Conservation (phyloP, 352 stramenopile species). For the Phytophthora sp. region DNA sequence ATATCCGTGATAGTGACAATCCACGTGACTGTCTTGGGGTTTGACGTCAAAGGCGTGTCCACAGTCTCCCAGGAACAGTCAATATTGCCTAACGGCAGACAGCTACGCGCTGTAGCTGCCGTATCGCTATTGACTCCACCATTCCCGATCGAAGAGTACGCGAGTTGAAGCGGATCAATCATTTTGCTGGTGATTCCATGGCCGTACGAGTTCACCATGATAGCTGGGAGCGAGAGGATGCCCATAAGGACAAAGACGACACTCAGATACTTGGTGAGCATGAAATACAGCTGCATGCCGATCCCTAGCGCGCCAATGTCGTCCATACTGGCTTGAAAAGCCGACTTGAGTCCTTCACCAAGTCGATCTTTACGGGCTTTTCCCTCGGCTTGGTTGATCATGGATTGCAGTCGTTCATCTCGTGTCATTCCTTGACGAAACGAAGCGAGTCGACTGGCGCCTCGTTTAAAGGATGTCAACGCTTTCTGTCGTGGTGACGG, state of each 20-base stretch:
- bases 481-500: slow-evolving; percentile 1
- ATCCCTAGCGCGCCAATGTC: slow-evolving; percentile 61
- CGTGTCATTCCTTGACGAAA: slow-evolving; percentile 18
- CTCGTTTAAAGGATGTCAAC: neutral
- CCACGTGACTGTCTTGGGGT: slow-evolving; percentile 49
- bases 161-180: slow-evolving; percentile 50
- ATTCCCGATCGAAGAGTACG: slow-evolving; percentile 53
- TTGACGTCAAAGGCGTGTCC: slow-evolving; percentile 46
- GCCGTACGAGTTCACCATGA: slow-evolving; percentile 51
- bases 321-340: slow-evolving; percentile 40
- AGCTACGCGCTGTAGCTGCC: slow-evolving; percentile 33
- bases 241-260: slow-evolving; percentile 49
- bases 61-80: slow-evolving; percentile 56
- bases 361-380: slow-evolving; percentile 45
- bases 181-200: slow-evolving; percentile 53
- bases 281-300: slow-evolving; percentile 68
- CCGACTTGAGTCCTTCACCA: slow-evolving; percentile 41
- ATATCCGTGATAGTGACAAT: slow-evolving; percentile 53
- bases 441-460: slow-evolving; percentile 12
- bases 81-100: slow-evolving; percentile 42
- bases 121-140: slow-evolving; percentile 46
- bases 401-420: slow-evolving; percentile 27
- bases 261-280: slow-evolving; percentile 56
- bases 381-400: slow-evolving; percentile 23
- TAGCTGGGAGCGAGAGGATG: slow-evolving; percentile 44